Conservation (phyloP, 2,329 filamentous ascomycete genomes). For the Chaetomium strumarium region DNA sequence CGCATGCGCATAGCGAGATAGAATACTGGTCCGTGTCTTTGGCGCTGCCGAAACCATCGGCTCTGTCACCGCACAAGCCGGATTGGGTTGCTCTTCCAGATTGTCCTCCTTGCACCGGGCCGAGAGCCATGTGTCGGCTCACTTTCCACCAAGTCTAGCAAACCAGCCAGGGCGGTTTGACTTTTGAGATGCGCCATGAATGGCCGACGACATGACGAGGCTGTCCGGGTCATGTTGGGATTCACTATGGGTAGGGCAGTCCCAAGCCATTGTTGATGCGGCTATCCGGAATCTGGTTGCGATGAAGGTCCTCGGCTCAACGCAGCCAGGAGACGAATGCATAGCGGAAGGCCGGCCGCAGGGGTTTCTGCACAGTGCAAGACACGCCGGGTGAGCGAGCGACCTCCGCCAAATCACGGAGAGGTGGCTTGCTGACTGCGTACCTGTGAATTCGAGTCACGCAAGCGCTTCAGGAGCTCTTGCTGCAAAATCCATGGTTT, state of each 20-base stretch:
- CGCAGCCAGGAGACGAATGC: neutral
- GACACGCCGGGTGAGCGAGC: neutral
- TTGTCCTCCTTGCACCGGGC: too few relatives aligned
- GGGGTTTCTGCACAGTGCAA: slow-evolving; percentile 1
- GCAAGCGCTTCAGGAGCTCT: neutral
- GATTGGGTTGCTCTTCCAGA: too few relatives aligned
- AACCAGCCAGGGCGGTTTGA: neutral
- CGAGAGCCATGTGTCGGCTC: neutral
- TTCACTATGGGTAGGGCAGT: neutral
- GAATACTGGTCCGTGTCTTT: too few relatives aligned
- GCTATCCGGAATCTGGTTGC: neutral
- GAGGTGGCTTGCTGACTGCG: neutral
- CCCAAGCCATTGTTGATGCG: neutral
- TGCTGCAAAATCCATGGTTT: neutral
- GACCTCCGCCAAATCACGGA: too few relatives aligned
- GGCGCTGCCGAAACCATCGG: too few relatives aligned
- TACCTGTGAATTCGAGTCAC: neutral
- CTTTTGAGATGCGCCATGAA: neutral
- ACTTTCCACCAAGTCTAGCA: neutral
- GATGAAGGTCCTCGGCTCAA: neutral
- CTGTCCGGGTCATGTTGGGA: neutral
- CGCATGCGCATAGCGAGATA: neutral
- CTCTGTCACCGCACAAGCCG: too few relatives aligned
- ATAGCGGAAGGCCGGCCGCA: neutral
- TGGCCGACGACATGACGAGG: neutral